phyloP scores from a whole-genome alignment of 345 rosid genomes.

The Eucalyptus fibrosa region DNA sequence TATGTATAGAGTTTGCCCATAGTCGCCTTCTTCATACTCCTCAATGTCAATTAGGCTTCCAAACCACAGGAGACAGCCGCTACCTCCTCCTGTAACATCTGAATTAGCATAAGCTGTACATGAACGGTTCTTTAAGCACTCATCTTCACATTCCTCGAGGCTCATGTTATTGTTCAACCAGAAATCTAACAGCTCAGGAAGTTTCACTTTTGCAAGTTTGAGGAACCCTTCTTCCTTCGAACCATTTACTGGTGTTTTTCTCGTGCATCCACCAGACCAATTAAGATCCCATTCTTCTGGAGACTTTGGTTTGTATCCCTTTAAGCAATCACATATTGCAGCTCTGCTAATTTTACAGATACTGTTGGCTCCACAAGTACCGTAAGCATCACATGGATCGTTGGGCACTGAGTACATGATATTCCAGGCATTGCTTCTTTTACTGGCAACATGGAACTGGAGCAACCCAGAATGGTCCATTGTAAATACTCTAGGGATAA shows the following conservation, averaged over 20 bases:
- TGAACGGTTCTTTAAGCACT: slow-evolving; percentile 11
- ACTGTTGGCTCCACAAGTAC: not conserved
- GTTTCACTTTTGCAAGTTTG: not conserved
- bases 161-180: slow-evolving; percentile 3
- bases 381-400: not conserved
- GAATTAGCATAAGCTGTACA: slow-evolving; percentile 17
- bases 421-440: not conserved
- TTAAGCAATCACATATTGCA: slow-evolving; percentile 1
- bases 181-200: slow-evolving; percentile 8
- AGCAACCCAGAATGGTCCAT: not conserved
- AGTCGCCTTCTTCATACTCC: not conserved
- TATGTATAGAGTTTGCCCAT: not conserved
- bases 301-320: slow-evolving; percentile 12
- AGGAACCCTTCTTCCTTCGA: not conserved
- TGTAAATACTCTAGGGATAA: not conserved
- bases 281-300: slow-evolving; percentile 8
- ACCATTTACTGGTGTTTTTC: not conserved
- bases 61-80: slow-evolving; percentile 16
- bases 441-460: not conserved
- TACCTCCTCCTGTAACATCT: slow-evolving; percentile 1
- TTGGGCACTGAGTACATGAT: not conserved
- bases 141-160: not conserved
- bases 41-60: not conserved
- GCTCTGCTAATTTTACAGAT: not conserved
- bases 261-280: not conserved